These are phyloP conservation scores for Nematodospora valgi DNA, from an alignment of 805 yeast genomes.

Conservation along the genomic window DNA sequence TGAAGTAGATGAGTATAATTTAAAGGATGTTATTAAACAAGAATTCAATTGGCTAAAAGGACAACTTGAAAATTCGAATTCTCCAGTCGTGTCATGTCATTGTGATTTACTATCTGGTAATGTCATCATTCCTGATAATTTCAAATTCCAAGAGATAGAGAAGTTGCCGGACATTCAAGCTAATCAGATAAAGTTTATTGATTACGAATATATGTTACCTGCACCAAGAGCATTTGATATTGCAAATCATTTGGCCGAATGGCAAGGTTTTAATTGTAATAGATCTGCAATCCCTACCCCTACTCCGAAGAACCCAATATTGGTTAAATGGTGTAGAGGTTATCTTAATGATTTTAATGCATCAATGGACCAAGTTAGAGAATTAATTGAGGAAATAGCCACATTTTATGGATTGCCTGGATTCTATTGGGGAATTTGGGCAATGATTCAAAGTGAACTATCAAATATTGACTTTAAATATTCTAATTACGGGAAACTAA, in stretches of 20 bases:
- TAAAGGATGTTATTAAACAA: constrained; percentile 35
- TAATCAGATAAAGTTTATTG: constrained; percentile 57
- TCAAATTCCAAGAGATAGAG: constrained; percentile 4
- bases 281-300: constrained; percentile 57
- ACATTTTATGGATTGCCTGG: constrained; percentile 77
- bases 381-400: constrained; percentile 52
- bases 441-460: constrained; percentile 66
- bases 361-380: constrained; percentile 30
- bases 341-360: constrained; percentile 43
- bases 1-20: constrained; percentile 18
- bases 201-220: constrained; percentile 69
- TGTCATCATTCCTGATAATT: constrained; percentile 53
- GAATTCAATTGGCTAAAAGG: constrained; percentile 57
- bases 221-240: constrained; percentile 74
- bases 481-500: constrained; percentile 51
- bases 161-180: constrained; percentile 17
- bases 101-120: constrained; percentile 76
- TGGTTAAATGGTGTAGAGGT: constrained; percentile 56
- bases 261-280: constrained; percentile 81
- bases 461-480: constrained; percentile 74
- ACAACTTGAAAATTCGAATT: constrained; percentile 23
- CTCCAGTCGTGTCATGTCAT: constrained; percentile 63
- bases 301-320: constrained; percentile 32
- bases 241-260: constrained; percentile 71
- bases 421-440: constrained; percentile 84